phyloP scores from a whole-genome alignment of 371 early-diverging fungal species.

The Apophysomyces variabilis region DNA sequence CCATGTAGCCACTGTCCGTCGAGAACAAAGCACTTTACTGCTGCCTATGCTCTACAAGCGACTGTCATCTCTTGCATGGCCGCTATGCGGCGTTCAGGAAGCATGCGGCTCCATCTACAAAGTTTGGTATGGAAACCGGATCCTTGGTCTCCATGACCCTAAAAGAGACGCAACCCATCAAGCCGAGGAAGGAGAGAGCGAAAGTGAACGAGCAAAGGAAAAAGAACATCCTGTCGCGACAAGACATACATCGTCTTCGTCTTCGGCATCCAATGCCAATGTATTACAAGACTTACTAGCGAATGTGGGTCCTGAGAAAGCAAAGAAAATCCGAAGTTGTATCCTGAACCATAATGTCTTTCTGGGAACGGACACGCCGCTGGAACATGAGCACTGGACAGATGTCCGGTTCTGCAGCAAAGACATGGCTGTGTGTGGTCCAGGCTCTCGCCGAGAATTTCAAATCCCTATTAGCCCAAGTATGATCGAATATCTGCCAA shows the following conservation, averaged over 20 bases:
- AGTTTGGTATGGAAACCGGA: not conserved
- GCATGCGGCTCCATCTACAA: constrained; percentile 2
- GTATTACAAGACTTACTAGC: not conserved
- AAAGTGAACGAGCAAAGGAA: not conserved
- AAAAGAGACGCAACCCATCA: not conserved
- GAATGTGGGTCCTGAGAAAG: not conserved
- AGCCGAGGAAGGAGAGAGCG: not conserved
- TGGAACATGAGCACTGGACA: not conserved
- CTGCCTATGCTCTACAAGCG: constrained; percentile 8
- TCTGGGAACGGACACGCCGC: constrained; percentile 5
- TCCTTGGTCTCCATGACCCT: not conserved
- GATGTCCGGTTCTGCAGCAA: not conserved
- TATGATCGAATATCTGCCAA: not conserved
- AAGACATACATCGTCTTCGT: too few species aligned
- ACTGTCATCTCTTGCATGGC: constrained; percentile 10
- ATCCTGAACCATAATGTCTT: constrained; percentile 6
- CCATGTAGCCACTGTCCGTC: constrained; percentile 6
- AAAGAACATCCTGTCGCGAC: not conserved
- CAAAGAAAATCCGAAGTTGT: constrained; percentile 2
- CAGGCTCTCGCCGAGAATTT: not conserved
- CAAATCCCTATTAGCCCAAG: constrained; percentile 10
- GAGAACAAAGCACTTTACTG: not conserved
- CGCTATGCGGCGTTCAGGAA: constrained; percentile 5
- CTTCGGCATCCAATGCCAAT: not conserved
- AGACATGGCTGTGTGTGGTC: constrained; percentile 7